Evolutionary conservation across 2,329 filamentous ascomycete genomes (phyloP), one percentile per base, ranked within the genome.

Genomic region (Achaetomium macrosporum): DNA sequence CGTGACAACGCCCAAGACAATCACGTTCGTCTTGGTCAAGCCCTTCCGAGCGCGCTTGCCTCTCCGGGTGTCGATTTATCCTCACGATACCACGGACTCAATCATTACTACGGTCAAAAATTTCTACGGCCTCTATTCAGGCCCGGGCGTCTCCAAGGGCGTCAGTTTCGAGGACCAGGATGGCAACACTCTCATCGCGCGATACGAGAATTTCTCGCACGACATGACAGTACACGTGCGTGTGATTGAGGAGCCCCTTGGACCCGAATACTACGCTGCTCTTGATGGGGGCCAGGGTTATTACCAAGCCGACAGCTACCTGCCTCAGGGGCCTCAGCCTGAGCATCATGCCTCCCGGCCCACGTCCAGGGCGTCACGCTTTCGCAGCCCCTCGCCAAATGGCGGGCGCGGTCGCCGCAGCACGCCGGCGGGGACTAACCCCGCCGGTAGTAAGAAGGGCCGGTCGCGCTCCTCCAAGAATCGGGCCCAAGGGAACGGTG

Each of bases 31-130:
- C 70, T 78, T 90, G 50, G 76, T 90, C 76, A 79, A 50, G 81
- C 56, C 81, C 85, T 66, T 82, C 63, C 82, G 83, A 63, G 87
- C 86, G 71, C 84, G 88, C 66, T 76, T 91, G 61, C 87, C 88
- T n/a, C 85, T 92, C 82, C 79, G 87, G 64, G 87, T 92, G 50
- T 88, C 95, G 65, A 96, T 99, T 62, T 96, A 87, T 66, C 89
- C 89, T 43, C 91, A 97, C 71, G 93, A 99, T 75, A 91, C 89
- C 48, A 97, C 92, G 19, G 92, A 97, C 68, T 96, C 91, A 35
- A 99, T 99, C 73, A 89, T 97, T 59, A 93, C 90, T 13, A 97
- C 93, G 1, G 92, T 97, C 66, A 97, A 96, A 79, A 97, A 96
- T 76, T 97, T 97, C 74, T 97, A 96, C 68, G 93, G 93, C 56